A percentile compares a stretch with the other conserved stretches of the same genome.
Conservation (phyloP, 129 eudicot species). For the Saposhnikovia divaricata region DNA sequence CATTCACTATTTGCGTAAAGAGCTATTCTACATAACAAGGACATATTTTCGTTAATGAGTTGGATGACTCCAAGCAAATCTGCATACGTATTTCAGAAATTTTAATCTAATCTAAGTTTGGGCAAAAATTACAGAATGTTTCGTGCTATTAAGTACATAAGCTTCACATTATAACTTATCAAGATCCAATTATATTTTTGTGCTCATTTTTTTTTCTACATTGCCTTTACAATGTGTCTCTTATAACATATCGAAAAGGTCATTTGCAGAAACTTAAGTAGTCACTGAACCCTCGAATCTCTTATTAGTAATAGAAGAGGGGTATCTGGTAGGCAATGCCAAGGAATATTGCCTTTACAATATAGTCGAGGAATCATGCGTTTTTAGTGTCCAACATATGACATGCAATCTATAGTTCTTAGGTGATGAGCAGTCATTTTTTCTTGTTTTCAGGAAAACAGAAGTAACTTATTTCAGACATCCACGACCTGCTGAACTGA, state of each 20-base stretch:
- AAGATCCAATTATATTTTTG: neutral
- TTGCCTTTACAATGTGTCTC: neutral
- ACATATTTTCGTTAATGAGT: neutral
- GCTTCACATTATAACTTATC: no score
- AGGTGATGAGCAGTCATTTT: no score
- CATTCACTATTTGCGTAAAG: no score
- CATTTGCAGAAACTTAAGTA: no score
- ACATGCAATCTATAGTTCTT: no score
- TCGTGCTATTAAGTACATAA: neutral
- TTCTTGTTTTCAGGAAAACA: no score
- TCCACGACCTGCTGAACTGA: no score
- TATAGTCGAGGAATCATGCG: no score
- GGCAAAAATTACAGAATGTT: neutral
- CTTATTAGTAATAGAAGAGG: neutral
- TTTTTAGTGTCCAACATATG: no score
- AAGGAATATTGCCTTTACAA: neutral
- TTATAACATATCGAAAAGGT: no score
- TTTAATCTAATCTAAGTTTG: neutral
- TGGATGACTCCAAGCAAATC: neutral
- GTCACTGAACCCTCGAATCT: neutral
- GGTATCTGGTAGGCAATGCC: conserved; percentile 2
- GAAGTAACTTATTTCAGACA: no score
- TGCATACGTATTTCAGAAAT: neutral
- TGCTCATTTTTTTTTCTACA: no score
- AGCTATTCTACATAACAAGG: neutral